These are phyloP conservation scores for Fusarium praegraminearum DNA, from an alignment of 2,329 filamentous ascomycete genomes.

Conservation along the genomic window DNA sequence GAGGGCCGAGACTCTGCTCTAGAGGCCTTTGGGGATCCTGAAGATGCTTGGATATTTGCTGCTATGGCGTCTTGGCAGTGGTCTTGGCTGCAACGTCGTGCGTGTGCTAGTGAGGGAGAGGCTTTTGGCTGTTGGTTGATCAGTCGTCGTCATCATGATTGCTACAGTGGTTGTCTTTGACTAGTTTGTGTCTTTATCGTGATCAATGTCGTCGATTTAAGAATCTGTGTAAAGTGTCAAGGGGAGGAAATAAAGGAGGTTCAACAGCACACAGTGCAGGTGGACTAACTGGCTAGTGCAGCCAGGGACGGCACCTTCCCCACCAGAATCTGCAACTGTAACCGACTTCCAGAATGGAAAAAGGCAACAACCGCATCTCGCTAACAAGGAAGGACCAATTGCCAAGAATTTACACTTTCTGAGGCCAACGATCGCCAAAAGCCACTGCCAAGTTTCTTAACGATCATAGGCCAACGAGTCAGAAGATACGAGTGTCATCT, in stretches of 20 bases:
- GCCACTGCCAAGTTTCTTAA: constrained; percentile 14
- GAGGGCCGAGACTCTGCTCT: constrained; percentile 28
- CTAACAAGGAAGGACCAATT: constrained; percentile 7
- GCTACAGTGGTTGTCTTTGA: neutral
- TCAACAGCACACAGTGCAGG: constrained; percentile 2
- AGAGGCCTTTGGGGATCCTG: neutral
- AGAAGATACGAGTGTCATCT: constrained; percentile 21
- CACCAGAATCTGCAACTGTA: neutral
- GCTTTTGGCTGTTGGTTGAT: neutral
- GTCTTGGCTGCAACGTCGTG: constrained; percentile 33
- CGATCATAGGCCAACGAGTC: constrained; percentile 7
- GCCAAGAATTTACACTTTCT: constrained; percentile 25
- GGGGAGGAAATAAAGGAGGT: neutral
- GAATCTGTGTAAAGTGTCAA: neutral
- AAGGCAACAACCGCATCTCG: constrained; percentile 1
- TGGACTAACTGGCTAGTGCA: neutral
- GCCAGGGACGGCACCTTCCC: constrained; percentile 5
- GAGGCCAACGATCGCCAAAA: constrained; percentile 6
- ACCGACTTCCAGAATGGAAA: neutral
- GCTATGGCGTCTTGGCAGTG: constrained; percentile 32
- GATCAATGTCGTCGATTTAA: constrained; percentile 21
- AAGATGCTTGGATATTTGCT: constrained; percentile 21
- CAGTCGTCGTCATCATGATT: constrained; percentile 21
- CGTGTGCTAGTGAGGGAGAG: constrained; percentile 9
- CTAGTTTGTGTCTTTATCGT: neutral